Conservation (phyloP, 192 early-diverging fungal genomes). For the Podochytrium sp. region DNA sequence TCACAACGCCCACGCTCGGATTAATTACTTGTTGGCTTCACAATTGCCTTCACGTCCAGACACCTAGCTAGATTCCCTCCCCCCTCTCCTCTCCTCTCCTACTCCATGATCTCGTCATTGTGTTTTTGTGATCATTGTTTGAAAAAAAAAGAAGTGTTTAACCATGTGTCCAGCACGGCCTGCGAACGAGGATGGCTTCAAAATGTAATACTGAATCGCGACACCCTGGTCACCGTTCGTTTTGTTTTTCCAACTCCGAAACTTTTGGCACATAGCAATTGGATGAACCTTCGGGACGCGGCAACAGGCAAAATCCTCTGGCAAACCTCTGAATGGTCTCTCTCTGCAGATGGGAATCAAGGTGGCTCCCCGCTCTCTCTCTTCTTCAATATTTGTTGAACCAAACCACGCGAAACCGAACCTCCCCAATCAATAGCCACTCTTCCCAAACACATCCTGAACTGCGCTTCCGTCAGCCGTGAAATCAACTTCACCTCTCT, state of each 20-base stretch:
- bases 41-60: slow-evolving; percentile 1
- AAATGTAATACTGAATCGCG: neutral
- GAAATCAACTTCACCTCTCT: slow-evolving; percentile 34
- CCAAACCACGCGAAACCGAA: too few relatives aligned
- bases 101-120: neutral
- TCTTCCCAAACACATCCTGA: slow-evolving; percentile 14
- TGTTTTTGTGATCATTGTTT: neutral
- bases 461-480: slow-evolving; percentile 12
- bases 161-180: too few relatives aligned
- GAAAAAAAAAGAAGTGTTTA: neutral
- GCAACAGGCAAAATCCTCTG: slow-evolving; percentile 8
- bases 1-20: neutral
- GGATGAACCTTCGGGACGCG: slow-evolving; percentile 28
- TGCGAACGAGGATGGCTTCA: neutral
- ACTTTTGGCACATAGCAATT: slow-evolving; percentile 11
- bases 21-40: slow-evolving; percentile 1
- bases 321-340: neutral
- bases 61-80: neutral
- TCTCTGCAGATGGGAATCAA: slow-evolving; percentile 2
- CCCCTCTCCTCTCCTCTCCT: neutral
- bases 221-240: neutral
- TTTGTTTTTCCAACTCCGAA: neutral
- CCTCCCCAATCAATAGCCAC: slow-evolving; percentile 2
- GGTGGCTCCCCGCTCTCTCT: neutral
- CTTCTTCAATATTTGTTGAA: neutral